These are phyloP conservation scores for Daldinia childiae DNA, from an alignment of 495 filamentous ascomycete genomes.

Conservation along the genomic window DNA sequence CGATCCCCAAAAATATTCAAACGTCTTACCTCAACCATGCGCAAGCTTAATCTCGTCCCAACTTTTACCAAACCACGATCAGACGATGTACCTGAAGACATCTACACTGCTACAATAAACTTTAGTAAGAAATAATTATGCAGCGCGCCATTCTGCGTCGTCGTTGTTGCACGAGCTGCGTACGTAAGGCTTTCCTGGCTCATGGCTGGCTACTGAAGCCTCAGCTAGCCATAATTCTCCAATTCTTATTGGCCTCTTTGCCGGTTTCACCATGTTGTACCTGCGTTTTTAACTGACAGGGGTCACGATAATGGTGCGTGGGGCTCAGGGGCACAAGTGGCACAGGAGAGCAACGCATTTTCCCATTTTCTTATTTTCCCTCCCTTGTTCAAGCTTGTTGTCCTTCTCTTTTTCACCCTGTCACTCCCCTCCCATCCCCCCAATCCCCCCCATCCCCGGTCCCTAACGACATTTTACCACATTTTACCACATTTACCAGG, in stretches of 20 bases:
- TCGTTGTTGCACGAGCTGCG: slow-evolving; percentile 32
- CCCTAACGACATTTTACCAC: slow-evolving; percentile 32
- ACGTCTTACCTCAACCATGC: background rate
- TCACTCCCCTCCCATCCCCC: slow-evolving; percentile 5
- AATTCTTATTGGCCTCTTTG: slow-evolving; percentile 31
- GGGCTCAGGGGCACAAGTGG: slow-evolving; percentile 36
- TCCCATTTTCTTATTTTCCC: background rate
- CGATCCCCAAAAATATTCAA: slow-evolving; percentile 25
- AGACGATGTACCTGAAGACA: slow-evolving; percentile 14
- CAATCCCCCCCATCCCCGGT: slow-evolving; percentile 13
- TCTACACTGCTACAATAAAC: background rate
- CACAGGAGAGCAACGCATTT: background rate
- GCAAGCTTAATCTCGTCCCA: slow-evolving; percentile 9
- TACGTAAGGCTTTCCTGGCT: slow-evolving; percentile 5
- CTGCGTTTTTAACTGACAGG: slow-evolving; percentile 46
- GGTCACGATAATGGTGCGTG: slow-evolving; percentile 39
- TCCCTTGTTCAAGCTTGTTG: background rate
- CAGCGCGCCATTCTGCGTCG: slow-evolving; percentile 8
- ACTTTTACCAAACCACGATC: slow-evolving; percentile 26
- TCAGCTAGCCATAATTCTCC: slow-evolving; percentile 24
- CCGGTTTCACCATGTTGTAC: slow-evolving; percentile 50
- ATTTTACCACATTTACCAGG: slow-evolving; percentile 40
- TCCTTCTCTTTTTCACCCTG: slow-evolving; percentile 10
- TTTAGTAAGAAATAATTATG: slow-evolving; percentile 20
- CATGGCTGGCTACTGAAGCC: slow-evolving; percentile 9